Conservation (phyloP, 176 grass and related monocot genomes). For the Alopecurus myosuroides region DNA sequence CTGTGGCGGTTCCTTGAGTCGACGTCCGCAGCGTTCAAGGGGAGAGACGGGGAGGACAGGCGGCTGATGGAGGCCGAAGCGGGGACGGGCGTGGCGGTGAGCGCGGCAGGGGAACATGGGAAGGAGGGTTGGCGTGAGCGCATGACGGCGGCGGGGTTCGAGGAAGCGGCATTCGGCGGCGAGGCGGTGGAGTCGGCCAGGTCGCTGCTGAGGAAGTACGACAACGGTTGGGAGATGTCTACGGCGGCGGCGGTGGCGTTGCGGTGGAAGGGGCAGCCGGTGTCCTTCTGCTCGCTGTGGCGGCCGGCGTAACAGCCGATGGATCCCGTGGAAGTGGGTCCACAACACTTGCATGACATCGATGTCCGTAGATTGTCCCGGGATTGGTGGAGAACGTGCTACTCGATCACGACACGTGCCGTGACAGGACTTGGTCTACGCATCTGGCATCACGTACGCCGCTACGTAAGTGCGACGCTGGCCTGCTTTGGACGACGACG, state of each 20-base stretch:
- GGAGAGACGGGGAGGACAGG: slow-evolving; percentile 64
- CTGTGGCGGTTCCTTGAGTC: slow-evolving; percentile 90
- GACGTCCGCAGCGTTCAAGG: slow-evolving; percentile 77
- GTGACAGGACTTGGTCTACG: neutral
- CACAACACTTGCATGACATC: neutral
- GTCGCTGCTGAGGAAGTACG: slow-evolving; percentile 83
- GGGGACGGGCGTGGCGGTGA: slow-evolving; percentile 21
- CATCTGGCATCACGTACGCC: neutral
- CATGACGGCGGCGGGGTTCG: slow-evolving; percentile 63
- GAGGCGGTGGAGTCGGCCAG: slow-evolving; percentile 64
- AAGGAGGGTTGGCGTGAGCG: slow-evolving; percentile 64
- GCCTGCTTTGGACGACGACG: neutral
- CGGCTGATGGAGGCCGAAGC: slow-evolving; percentile 71
- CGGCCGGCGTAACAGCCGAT: slow-evolving; percentile 29
- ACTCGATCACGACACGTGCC: neutral
- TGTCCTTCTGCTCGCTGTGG: slow-evolving; percentile 94
- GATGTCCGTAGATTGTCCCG: neutral
- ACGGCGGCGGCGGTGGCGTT: slow-evolving; percentile 36
- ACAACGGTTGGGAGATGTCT: slow-evolving; percentile 80
- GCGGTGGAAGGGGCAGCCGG: slow-evolving; percentile 86
- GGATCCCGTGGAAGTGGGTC: neutral
- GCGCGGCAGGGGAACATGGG: slow-evolving; percentile 23
- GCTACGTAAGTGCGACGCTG: neutral
- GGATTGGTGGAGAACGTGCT: neutral
- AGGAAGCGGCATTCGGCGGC: slow-evolving; percentile 58